Evolutionary conservation across 139 green algal species (phyloP).

Genomic region (Chlorella sp.): DNA sequence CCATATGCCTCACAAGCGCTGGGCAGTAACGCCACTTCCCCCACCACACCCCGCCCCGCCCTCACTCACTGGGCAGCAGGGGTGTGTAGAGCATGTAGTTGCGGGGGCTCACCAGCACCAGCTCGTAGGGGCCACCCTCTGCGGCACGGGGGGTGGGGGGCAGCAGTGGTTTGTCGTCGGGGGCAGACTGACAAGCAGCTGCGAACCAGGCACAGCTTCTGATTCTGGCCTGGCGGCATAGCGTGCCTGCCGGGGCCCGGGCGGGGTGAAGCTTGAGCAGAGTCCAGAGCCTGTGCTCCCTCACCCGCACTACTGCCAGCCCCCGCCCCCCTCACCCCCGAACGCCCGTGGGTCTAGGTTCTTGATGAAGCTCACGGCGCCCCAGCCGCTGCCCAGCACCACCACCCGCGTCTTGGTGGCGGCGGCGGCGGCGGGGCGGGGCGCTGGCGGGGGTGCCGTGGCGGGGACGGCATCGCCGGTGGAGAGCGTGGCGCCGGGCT

Average conservation of each 20-base stretch:
- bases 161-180: not conserved
- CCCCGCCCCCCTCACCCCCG: not conserved
- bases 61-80: constrained; percentile 45
- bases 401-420: constrained; percentile 63
- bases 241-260: too few relatives aligned
- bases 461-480: too few relatives aligned
- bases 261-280: too few relatives aligned
- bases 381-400: constrained; percentile 94
- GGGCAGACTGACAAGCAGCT: too few relatives aligned
- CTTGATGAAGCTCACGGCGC: constrained; percentile 70
- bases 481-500: too few relatives aligned
- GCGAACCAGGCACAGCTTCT: too few relatives aligned
- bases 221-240: too few relatives aligned
- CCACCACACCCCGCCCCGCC: not conserved
- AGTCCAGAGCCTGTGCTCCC: not conserved
- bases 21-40: too few relatives aligned
- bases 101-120: constrained; percentile 29
- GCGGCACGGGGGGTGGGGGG: not conserved
- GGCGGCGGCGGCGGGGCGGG: not conserved
- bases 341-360: constrained; percentile 10
- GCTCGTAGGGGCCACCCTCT: constrained; percentile 5
- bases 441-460: too few relatives aligned
- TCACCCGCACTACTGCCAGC: not conserved
- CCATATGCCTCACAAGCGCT: too few relatives aligned
- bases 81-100: constrained; percentile 61